Evolutionary conservation across 225 moss, liverwort and hornwort genomes (phyloP).

Genomic region (Sphagnum tenellum): DNA sequence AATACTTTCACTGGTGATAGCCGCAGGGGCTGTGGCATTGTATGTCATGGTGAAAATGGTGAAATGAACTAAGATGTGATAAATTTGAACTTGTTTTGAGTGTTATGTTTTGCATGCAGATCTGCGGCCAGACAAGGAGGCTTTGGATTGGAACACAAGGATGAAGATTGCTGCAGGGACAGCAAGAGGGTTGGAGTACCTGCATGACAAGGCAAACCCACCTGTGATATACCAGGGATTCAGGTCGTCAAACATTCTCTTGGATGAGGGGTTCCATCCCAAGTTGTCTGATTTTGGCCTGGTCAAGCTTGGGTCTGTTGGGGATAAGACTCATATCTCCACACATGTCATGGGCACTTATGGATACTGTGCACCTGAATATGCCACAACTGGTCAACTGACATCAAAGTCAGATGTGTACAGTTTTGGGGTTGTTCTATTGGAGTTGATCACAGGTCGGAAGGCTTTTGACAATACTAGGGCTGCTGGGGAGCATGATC

Average conservation of each 20-base stretch:
- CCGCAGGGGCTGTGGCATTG: too few species aligned
- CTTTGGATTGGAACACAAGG: conserved; percentile 96
- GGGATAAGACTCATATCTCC: conserved; percentile 97
- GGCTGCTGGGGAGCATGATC: conserved; percentile 91
- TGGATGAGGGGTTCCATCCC: conserved; percentile 95
- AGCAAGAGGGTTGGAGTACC: conserved; percentile 86
- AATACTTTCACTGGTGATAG: too few species aligned
- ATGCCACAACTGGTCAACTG: conserved; percentile 99
- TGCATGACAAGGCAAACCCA: conserved; percentile 98
- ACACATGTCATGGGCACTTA: conserved; percentile 99
- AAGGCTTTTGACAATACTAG: conserved; percentile 94
- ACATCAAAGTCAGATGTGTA: conserved; percentile 99
- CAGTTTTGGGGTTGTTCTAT: conserved; percentile 93
- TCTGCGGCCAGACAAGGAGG: conserved; percentile 83
- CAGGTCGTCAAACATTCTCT: conserved; percentile 86
- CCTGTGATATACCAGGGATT: conserved; percentile 98
- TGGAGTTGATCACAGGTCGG: conserved; percentile 95
- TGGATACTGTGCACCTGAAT: conserved; percentile 98
- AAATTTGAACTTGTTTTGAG: too few species aligned
- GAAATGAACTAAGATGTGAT: too few species aligned
- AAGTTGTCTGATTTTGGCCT: conserved; percentile 97
- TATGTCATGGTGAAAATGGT: too few species aligned
- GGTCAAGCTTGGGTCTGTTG: conserved; percentile 92
- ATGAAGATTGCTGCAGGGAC: conserved; percentile 99
- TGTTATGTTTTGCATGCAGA: conserved; percentile 33